Percentiles rank a stretch among this genome's conserved stretches.
These are phyloP conservation scores for Stachybotrys echinatus DNA, from an alignment of 2,329 filamentous ascomycete genomes.

Conservation along the genomic window DNA sequence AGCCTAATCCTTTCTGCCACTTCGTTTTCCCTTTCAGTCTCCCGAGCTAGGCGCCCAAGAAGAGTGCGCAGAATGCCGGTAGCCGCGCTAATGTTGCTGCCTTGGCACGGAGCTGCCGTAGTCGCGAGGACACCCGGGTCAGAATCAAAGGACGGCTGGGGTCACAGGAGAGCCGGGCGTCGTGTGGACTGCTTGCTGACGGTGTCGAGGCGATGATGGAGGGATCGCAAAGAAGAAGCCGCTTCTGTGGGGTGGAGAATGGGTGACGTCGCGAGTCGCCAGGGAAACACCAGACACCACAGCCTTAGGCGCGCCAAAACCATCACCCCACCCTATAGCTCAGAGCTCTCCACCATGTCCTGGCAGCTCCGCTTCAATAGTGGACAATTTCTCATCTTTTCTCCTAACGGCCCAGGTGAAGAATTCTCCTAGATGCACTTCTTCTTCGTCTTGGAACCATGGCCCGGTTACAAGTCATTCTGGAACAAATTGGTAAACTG, in stretches of 20 bases:
- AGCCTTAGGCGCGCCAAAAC: too few species aligned
- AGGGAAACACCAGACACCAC: constrained; percentile 15
- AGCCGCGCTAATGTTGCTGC: background rate
- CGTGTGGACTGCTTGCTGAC: background rate
- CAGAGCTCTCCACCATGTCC: background rate
- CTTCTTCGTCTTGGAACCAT: too few species aligned
- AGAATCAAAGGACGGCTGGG: too few species aligned
- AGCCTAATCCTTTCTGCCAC: background rate
- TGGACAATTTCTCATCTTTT: background rate
- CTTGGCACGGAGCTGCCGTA: too few species aligned
- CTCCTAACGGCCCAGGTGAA: too few species aligned
- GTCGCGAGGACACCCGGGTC: too few species aligned
- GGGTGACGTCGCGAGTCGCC: constrained; percentile 21
- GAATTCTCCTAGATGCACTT: too few species aligned
- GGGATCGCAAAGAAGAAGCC: constrained; percentile 3
- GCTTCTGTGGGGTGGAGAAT: constrained; percentile 8
- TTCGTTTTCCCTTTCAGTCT: background rate
- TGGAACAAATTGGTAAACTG: too few species aligned
- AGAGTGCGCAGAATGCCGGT: background rate
- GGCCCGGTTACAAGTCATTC: too few species aligned
- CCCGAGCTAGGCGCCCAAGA: background rate
- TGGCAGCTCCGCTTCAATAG: background rate
- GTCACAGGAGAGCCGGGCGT: too few species aligned
- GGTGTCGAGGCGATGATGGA: background rate
- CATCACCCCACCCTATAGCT: background rate